Evolutionary conservation across 2,329 filamentous ascomycete species (phyloP).

Genomic region (Alternaria sp.): DNA sequence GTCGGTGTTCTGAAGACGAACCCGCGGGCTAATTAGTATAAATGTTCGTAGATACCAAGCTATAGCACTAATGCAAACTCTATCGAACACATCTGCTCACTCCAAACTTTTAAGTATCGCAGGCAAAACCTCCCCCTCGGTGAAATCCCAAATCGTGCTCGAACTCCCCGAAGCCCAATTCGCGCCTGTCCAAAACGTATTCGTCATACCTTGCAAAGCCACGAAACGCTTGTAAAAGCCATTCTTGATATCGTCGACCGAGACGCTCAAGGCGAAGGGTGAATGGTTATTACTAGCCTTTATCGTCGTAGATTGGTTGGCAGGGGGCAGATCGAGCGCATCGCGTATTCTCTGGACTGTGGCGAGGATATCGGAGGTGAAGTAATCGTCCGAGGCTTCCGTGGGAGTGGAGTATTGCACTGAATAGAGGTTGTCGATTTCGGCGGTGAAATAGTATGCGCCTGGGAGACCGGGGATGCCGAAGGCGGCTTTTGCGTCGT

Average conservation of each 20-base stretch:
- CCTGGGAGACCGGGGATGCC: background rate
- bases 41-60: background rate
- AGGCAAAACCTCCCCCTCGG: background rate
- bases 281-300: background rate
- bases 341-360: background rate
- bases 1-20: background rate
- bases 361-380: background rate
- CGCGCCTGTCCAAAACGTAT: background rate
- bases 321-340: background rate
- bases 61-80: background rate
- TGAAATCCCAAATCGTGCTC: background rate
- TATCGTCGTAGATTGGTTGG: background rate
- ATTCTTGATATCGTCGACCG: background rate
- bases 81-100: background rate
- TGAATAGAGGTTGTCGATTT: background rate
- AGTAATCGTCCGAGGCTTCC: background rate
- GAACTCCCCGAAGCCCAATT: background rate
- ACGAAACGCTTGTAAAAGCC: background rate
- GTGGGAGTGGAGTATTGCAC: background rate
- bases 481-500: background rate
- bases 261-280: background rate
- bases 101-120: background rate
- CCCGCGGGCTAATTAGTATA: background rate
- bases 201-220: background rate
- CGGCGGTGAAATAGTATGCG: background rate